Evolutionary conservation across 129 eudicot genomes (phyloP).

Genomic region (Chrysanthemum makinoi): DNA sequence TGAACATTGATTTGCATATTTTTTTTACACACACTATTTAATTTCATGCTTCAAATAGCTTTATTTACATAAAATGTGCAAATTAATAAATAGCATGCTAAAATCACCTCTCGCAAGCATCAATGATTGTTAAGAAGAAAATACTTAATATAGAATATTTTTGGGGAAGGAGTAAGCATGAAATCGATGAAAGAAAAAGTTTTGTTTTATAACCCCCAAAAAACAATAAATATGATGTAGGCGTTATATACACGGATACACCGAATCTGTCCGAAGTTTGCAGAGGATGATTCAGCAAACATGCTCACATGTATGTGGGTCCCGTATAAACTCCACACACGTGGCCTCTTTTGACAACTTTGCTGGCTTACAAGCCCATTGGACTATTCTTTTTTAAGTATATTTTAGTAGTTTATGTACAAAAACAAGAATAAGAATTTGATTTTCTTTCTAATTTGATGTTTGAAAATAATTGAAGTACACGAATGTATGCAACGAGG

Average conservation of each 20-base stretch:
- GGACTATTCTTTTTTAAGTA: conserved; percentile 3
- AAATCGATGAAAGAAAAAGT: neutral
- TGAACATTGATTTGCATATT: too few relatives aligned
- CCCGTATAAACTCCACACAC: conserved; percentile 26
- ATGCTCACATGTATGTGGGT: conserved; percentile 37
- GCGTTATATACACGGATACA: conserved; percentile 24
- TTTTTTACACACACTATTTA: too few relatives aligned
- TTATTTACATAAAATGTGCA: too few relatives aligned
- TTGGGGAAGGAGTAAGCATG: neutral
- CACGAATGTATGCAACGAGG: too few relatives aligned
- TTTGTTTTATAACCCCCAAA: neutral
- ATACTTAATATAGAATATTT: neutral
- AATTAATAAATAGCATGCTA: too few relatives aligned
- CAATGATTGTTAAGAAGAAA: too few relatives aligned
- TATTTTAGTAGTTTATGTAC: neutral
- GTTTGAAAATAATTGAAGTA: too few relatives aligned
- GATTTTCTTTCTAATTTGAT: neutral
- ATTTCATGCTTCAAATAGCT: too few relatives aligned
- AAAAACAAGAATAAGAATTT: neutral
- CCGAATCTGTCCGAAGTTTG: conserved; percentile 22
- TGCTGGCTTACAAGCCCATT: conserved; percentile 30
- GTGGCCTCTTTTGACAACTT: conserved; percentile 24
- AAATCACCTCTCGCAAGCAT: too few relatives aligned
- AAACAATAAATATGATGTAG: conserved; percentile 10
- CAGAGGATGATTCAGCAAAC: conserved; percentile 29